These are phyloP conservation scores for Tetracladium maxilliforme DNA, from an alignment of 2,329 filamentous ascomycete species.

Conservation along the genomic window DNA sequence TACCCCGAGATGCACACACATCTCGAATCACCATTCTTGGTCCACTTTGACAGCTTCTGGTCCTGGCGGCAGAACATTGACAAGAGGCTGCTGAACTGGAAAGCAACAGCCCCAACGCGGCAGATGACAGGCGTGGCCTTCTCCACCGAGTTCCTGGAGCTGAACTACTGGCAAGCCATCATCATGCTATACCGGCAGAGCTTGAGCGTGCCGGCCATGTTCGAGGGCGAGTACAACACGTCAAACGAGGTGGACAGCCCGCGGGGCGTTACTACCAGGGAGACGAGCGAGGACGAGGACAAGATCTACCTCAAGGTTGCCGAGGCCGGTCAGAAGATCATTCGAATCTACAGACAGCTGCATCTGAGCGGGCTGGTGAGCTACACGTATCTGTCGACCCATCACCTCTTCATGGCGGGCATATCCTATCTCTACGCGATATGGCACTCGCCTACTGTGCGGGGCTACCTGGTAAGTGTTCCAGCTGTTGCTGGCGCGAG, in stretches of 20 bases:
- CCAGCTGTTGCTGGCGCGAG: conserved; percentile 10
- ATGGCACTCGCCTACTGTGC: conserved; percentile 85
- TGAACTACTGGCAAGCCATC: conserved; percentile 96
- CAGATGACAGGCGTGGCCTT: conserved; percentile 77
- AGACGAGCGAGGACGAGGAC: conserved; percentile 71
- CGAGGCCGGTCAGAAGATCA: conserved; percentile 82
- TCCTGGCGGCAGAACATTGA: conserved; percentile 86
- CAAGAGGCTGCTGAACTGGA: conserved; percentile 72
- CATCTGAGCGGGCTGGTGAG: conserved; percentile 83
- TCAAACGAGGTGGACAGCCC: conserved; percentile 50
- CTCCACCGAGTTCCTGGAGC: conserved; percentile 74
- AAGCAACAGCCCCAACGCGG: conserved; percentile 63
- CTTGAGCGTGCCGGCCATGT: conserved; percentile 67
- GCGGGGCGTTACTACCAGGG: conserved; percentile 42
- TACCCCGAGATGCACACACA: conserved; percentile 67
- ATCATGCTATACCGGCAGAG: conserved; percentile 94
- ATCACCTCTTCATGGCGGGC: conserved; percentile 95
- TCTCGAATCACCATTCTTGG: conserved; percentile 72
- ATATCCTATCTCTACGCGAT: conserved; percentile 94
- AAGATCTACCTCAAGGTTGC: conserved; percentile 88
- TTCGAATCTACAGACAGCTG: conserved; percentile 80
- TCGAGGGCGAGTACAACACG: conserved; percentile 64
- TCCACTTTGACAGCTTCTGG: conserved; percentile 70
- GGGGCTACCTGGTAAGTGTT: conserved; percentile 62
- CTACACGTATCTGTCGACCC: conserved; percentile 89